A percentile compares a stretch with the other conserved stretches of the same genome.
These are phyloP conservation scores for Hapsidospora chrysogenum DNA, from an alignment of 495 filamentous ascomycete genomes.

Conservation along the genomic window DNA sequence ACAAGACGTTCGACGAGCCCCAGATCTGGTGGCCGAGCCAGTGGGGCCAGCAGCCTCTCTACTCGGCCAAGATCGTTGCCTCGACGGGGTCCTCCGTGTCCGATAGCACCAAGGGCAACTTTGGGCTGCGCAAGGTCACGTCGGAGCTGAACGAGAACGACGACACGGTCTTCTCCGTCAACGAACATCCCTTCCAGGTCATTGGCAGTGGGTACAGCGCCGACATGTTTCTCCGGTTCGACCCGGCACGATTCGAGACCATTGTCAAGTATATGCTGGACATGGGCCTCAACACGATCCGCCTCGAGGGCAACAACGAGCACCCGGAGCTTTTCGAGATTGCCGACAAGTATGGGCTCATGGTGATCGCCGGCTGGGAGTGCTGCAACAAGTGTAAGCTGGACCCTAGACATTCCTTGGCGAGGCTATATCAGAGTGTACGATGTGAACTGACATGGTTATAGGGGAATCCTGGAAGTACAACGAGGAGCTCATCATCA, in stretches of 20 bases:
- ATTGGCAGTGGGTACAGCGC: slow-evolving; percentile 42
- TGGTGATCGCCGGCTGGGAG: slow-evolving; percentile 50
- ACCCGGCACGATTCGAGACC: slow-evolving; percentile 19
- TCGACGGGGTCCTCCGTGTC: slow-evolving; percentile 20
- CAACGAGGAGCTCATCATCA: slow-evolving; percentile 33
- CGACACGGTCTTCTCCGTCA: slow-evolving; percentile 38
- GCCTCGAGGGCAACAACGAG: slow-evolving; percentile 49
- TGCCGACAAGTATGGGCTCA: slow-evolving; percentile 40
- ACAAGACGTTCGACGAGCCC: slow-evolving; percentile 17
- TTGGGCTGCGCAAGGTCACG: slow-evolving; percentile 40
- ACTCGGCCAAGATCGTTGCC: slow-evolving; percentile 18
- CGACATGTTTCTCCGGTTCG: slow-evolving; percentile 45
- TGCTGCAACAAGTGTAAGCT: slow-evolving; percentile 50
- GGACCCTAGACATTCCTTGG: no score
- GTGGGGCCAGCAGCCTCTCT: slow-evolving; percentile 32
- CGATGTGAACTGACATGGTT: no score
- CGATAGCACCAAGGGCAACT: slow-evolving; percentile 20
- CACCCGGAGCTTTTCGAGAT: slow-evolving; percentile 41
- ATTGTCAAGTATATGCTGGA: slow-evolving; percentile 36
- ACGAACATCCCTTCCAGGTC: slow-evolving; percentile 39
- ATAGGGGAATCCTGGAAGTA: slow-evolving; percentile 50
- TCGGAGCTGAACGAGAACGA: slow-evolving; percentile 32
- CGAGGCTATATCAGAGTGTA: no score
- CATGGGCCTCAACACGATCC: slow-evolving; percentile 44
- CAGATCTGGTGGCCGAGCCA: slow-evolving; percentile 32